phyloP scores from a whole-genome alignment of 768 basidiomycete species.

The Phanerochaete carnosa region DNA sequence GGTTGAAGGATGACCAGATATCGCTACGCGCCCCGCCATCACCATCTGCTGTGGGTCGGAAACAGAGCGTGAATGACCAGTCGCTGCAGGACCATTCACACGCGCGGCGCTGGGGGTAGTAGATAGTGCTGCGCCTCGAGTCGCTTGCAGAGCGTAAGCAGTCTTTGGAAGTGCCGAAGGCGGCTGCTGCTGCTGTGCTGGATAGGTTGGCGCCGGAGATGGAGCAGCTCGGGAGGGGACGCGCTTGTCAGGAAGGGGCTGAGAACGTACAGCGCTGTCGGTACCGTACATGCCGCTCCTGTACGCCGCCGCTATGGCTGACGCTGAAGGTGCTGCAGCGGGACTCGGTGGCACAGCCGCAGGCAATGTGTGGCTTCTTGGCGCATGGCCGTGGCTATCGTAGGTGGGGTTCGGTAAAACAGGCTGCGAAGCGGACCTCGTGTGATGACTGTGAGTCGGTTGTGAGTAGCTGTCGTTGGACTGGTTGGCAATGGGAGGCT shows the following conservation, averaged over 20 bases:
- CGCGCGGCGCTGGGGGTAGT: background rate
- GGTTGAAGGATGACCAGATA: constrained; percentile 29
- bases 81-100: constrained; percentile 1
- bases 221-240: constrained; percentile 22
- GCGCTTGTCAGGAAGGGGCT: constrained; percentile 13
- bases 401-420: background rate
- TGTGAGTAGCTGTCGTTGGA: background rate
- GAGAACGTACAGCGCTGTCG: constrained; percentile 6
- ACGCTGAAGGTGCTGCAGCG: constrained; percentile 13
- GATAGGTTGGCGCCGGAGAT: constrained; percentile 20
- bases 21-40: constrained; percentile 27
- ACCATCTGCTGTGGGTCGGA: constrained; percentile 26
- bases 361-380: background rate
- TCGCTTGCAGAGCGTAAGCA: constrained; percentile 12
- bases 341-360: constrained; percentile 2
- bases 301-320: constrained; percentile 15
- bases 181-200: constrained; percentile 12
- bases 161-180: constrained; percentile 13
- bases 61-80: constrained; percentile 17
- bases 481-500: background rate
- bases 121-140: constrained; percentile 16
- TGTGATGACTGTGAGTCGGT: background rate
- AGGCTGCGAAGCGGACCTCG: constrained; percentile 11
- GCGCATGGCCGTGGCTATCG: background rate
- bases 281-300: constrained; percentile 8